These are phyloP conservation scores for Ustilago hordei DNA, from an alignment of 1,284 basidiomycete species.

Conservation along the genomic window DNA sequence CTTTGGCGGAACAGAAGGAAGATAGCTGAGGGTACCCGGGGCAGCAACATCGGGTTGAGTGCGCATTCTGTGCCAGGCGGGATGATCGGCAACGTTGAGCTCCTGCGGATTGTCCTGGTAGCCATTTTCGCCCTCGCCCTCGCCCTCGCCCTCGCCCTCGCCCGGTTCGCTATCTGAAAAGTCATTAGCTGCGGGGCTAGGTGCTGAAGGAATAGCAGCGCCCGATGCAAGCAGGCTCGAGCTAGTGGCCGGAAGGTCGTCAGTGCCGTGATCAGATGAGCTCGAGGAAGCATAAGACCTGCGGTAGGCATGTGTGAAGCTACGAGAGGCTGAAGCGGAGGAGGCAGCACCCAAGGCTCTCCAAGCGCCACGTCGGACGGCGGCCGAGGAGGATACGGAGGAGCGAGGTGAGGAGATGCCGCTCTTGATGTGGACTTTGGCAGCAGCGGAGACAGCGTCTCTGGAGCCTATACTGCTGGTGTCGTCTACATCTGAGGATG, in stretches of 20 bases:
- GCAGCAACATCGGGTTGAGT: conserved; percentile 27
- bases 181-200: conserved; percentile 8
- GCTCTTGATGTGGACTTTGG: conserved; percentile 50
- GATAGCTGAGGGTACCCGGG: conserved; percentile 42
- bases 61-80: conserved; percentile 41
- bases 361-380: conserved; percentile 49
- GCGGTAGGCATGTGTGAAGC: conserved; percentile 32
- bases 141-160: background rate
- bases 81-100: conserved; percentile 39
- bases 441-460: conserved; percentile 22
- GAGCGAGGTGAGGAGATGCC: conserved; percentile 52
- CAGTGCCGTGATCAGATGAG: conserved; percentile 32
- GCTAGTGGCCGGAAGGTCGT: conserved; percentile 14
- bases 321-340: conserved; percentile 28
- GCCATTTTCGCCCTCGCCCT: conserved; percentile 21
- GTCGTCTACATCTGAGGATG: conserved; percentile 37
- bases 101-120: conserved; percentile 37
- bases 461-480: conserved; percentile 46
- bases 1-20: conserved; percentile 32
- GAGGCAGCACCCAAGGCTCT: conserved; percentile 38
- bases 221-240: conserved; percentile 1
- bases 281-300: conserved; percentile 33
- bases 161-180: background rate
- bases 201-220: background rate
- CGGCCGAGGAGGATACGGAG: conserved; percentile 42